Percentiles rank a stretch among this genome's conserved stretches.
These are phyloP conservation scores for Obelidium mucronatum DNA, from an alignment of 192 early-diverging fungal species.

Conservation along the genomic window DNA sequence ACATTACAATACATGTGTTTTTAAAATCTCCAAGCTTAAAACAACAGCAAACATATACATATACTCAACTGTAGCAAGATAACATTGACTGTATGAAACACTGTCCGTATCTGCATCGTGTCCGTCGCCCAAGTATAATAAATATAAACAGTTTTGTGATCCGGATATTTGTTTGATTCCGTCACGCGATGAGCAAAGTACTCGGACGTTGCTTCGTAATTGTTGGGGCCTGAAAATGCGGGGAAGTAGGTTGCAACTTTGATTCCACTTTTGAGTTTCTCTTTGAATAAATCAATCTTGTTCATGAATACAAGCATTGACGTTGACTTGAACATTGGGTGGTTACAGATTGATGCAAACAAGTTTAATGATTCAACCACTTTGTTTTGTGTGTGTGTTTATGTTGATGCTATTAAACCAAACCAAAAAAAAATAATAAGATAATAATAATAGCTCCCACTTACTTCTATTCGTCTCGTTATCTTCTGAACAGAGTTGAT, in stretches of 20 bases:
- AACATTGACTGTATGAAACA: slow-evolving; percentile 35
- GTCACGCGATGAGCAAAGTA: slow-evolving; percentile 51
- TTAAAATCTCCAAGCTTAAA: too few relatives aligned
- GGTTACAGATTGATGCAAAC: slow-evolving; percentile 40
- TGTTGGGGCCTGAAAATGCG: slow-evolving; percentile 57
- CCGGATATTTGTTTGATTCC: slow-evolving; percentile 46
- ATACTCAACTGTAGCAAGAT: slow-evolving; percentile 35
- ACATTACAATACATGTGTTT: too few relatives aligned
- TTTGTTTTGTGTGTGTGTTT: slow-evolving; percentile 45
- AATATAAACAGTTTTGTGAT: slow-evolving; percentile 59
- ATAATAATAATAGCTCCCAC: not conserved
- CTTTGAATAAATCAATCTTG: slow-evolving; percentile 68
- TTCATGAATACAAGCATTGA: slow-evolving; percentile 69
- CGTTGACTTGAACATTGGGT: slow-evolving; percentile 53
- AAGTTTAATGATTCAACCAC: slow-evolving; percentile 51
- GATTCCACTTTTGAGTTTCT: slow-evolving; percentile 50
- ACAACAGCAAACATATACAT: not conserved
- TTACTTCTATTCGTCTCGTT: slow-evolving; percentile 55
- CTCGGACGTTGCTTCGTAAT: slow-evolving; percentile 49
- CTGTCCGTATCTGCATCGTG: slow-evolving; percentile 58
- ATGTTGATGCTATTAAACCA: not conserved
- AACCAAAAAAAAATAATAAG: not conserved
- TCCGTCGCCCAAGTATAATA: slow-evolving; percentile 70
- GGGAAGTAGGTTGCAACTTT: slow-evolving; percentile 60
- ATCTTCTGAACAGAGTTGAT: slow-evolving; percentile 65